Evolutionary conservation across 2,329 filamentous ascomycete genomes (phyloP), one percentile per base, ranked within the genome.

Genomic region (Cladosporium velox): DNA sequence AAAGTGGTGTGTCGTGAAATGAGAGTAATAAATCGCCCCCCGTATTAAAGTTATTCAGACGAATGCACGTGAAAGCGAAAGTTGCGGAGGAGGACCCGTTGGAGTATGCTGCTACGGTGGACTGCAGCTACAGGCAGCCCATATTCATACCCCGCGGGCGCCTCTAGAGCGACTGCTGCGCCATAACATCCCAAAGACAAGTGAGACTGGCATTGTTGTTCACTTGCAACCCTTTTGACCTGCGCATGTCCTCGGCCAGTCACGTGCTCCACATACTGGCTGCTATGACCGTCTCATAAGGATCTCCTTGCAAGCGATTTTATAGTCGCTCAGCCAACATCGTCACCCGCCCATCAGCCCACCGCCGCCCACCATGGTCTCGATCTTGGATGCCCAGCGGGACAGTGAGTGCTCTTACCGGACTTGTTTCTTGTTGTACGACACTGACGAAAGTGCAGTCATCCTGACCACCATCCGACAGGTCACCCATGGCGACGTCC

Each of bases 361-460:
- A 47, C 41, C 41, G 30, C 35, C 60, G 61, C 51, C 51, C 14
- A 57, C 79, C 74, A 97, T 97, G 92, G 90, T 90, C 79, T 96
- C 93, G 70, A 87, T 93, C 74, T 90, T 97, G 76, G 88, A 93
- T 76, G 88, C 93, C 75, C 92, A 96, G 84, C 90, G 89, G 73
- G 88, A 91, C 70, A 84, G 90, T 92, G 80, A 79, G 86, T 47
- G 24, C 4, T 12, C 35, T 12, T 4, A 11, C 6, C 28, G 32
- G 15, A 11, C 12, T 15, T 30, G 4, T 0, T 21, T 5, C 52
- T 30, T 55, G 1, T 34, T 18, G 12, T 4, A 21, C n/a, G 30
- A 14, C 51, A 51, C 67, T 69, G 47, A 70, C 30, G n/a, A n/a
- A 8, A 5, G 4, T 58, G 26, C 73, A 91, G 91, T 90, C 72